Percentiles rank a stretch among this genome's conserved stretches.
Evolutionary conservation across 192 early-diverging fungal genomes (phyloP).

Genomic region (Gaertneriomyces semiglobifer): DNA sequence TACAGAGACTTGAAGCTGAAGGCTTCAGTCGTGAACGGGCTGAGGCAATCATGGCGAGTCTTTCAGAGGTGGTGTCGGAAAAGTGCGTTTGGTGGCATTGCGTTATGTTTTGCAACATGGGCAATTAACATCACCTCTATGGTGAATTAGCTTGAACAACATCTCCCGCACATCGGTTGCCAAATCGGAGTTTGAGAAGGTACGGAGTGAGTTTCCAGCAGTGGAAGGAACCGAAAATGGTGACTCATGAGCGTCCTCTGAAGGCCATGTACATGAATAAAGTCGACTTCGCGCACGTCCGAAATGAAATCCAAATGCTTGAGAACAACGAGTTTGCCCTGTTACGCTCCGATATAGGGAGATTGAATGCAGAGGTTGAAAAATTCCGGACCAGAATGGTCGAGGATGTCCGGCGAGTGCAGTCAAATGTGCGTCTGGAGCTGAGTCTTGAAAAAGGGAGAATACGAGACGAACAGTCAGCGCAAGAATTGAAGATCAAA

Average conservation of each 20-base stretch:
- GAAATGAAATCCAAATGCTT: constrained; percentile 80
- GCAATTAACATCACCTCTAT: neutral
- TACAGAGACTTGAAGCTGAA: constrained; percentile 65
- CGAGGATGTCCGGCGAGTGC: constrained; percentile 80
- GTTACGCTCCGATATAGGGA: constrained; percentile 76
- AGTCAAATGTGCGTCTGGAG: constrained; percentile 81
- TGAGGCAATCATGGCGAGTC: constrained; percentile 70
- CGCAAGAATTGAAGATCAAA: constrained; percentile 78
- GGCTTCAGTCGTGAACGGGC: constrained; percentile 69
- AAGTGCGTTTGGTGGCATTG: constrained; percentile 43
- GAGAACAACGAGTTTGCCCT: constrained; percentile 87
- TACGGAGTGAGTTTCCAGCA: neutral
- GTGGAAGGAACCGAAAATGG: neutral
- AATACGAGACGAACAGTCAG: constrained; percentile 78
- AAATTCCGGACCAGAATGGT: constrained; percentile 76
- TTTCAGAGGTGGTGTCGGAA: constrained; percentile 68
- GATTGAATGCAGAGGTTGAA: constrained; percentile 75
- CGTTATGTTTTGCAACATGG: neutral
- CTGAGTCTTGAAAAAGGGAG: constrained; percentile 85
- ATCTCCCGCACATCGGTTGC: constrained; percentile 31
- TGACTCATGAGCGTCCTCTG: neutral
- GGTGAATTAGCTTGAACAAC: constrained; percentile 24
- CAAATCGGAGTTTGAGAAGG: constrained; percentile 43
- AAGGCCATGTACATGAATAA: constrained; percentile 79
- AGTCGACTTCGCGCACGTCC: constrained; percentile 84